Base-by-base conservation (phyloP, 371 early-diverging fungal species). In the Lichtheimia hyalospora region DNA sequence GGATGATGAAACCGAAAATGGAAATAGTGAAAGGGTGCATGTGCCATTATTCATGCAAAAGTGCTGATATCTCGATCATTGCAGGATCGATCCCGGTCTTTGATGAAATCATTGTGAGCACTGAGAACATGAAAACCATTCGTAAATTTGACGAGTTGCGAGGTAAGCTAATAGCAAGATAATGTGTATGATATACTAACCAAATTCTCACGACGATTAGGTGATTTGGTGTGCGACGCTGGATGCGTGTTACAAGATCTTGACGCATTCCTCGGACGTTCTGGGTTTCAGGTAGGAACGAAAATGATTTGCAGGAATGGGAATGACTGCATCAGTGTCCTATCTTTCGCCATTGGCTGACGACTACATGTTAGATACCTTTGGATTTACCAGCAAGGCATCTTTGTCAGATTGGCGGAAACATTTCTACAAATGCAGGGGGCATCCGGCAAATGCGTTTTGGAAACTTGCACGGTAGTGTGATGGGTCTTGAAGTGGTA, bases 381-480 rank as follows among this genome's bases (percentile, higher is more conserved):
- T 66, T 97, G 21, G 98, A 98, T 70, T 72, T 98, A 48, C 96
- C 96, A 7, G 96, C 98, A 1, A 96, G 97, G 63, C 60, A 63
- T 54, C 66, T 77, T 20, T 94, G 94, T 72, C 91, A 89, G 40
- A 92, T 98, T 55, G 98, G 98, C 48, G 98, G 98, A 15, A 98
- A 97, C 64, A 89, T 97, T 2, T 87, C 96, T 7, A 95, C 97
- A 3, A 97, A 98, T 69, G 98, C 98, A 0, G 98, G 98, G 21
- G 98, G 98, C 1, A 80, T 98, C 50, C 79, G 97, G 18, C 80
- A 93, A 28, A 79, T 98, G 69, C 84, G 94, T 10, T 97, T 95
- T 72, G 98, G 98, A 40, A 87, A 88, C 13, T 74, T 97, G 21
- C 96, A 95, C 64, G 96, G 97, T 16, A 90, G 87, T 24, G 95